Evolutionary conservation across 441 rosid genomes (phyloP), one percentile per base, ranked within the genome.

Genomic region (Erodium moschatum): DNA sequence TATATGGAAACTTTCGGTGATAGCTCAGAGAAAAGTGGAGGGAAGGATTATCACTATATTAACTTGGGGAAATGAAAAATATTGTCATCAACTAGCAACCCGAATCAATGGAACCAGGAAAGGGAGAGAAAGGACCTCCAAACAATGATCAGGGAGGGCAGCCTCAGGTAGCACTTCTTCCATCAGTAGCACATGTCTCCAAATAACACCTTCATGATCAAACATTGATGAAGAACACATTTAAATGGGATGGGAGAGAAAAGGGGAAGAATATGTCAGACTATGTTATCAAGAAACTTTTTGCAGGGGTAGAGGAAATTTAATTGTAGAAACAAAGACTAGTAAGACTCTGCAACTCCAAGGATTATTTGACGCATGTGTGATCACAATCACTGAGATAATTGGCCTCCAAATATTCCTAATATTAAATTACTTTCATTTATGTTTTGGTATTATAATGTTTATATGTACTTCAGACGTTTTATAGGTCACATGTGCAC

Each of bases 131-230:
- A 9, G 11, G 65, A 94, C 97, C 97, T 90, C 87, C 70, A 86
- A 77, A 8, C 87, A 81, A 79, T 81, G 81, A 70, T 84, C 94
- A 52, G 89, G 81, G 69, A 95, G 95, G 64, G 75, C 81, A 82
- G 96, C 92, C 77, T 90, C 96, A 69, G 73, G 80, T 75, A 91
- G 77, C 18, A 86, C 95, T 81, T 85, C 91, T 75, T 91, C 96
- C 88, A 95, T 78, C 71, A 91, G 76, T 58, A 85, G 89, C 40
- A 87, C 96, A 83, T 90, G 97, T 71, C 79, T 82, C 99, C 97
- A 95, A 70, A 95, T 82, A 65, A 80, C 77, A 81, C 91, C 97
- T 94, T 80, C 72, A 67, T 71, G 62, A 72, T 71, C 48, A 67
- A 68, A 68, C 73, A 80, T 70, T 71, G 13, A 72, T 66, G 54